These are phyloP conservation scores for Phaseolus coccineus DNA, from an alignment of 331 rosid species.

Conservation along the genomic window DNA sequence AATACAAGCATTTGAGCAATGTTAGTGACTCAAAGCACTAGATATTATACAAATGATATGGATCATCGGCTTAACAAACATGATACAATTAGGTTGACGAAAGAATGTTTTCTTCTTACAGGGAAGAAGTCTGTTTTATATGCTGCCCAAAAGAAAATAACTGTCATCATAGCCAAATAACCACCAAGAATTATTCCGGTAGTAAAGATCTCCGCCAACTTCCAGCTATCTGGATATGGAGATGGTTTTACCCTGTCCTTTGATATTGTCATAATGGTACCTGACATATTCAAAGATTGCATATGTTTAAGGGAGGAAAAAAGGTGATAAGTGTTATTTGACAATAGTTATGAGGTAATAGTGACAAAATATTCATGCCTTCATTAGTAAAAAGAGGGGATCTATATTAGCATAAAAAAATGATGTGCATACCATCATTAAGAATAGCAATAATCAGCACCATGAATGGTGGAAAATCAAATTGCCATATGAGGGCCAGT, in stretches of 20 bases:
- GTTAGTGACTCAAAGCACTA: background rate
- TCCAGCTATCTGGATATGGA: constrained; percentile 94
- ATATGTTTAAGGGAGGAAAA: background rate
- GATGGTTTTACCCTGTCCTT: constrained; percentile 94
- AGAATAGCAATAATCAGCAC: constrained; percentile 91
- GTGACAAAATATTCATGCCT: background rate
- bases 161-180: constrained; percentile 93
- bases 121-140: constrained; percentile 83
- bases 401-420: background rate
- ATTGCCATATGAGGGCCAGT: constrained; percentile 86
- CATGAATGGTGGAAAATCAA: constrained; percentile 97
- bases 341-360: background rate
- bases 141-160: constrained; percentile 90
- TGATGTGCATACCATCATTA: constrained; percentile 72
- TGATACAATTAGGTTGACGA: background rate
- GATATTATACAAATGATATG: background rate
- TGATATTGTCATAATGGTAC: constrained; percentile 91
- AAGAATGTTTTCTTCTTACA: constrained; percentile 48
- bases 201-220: constrained; percentile 77
- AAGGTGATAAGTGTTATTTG: background rate
- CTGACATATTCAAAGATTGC: constrained; percentile 46
- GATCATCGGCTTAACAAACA: background rate
- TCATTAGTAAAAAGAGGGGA: background rate
- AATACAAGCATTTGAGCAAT: constrained; percentile 21
- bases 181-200: constrained; percentile 85